phyloP scores from a whole-genome alignment of 2,329 filamentous ascomycete species.

The Trichoderma guizhouense region DNA sequence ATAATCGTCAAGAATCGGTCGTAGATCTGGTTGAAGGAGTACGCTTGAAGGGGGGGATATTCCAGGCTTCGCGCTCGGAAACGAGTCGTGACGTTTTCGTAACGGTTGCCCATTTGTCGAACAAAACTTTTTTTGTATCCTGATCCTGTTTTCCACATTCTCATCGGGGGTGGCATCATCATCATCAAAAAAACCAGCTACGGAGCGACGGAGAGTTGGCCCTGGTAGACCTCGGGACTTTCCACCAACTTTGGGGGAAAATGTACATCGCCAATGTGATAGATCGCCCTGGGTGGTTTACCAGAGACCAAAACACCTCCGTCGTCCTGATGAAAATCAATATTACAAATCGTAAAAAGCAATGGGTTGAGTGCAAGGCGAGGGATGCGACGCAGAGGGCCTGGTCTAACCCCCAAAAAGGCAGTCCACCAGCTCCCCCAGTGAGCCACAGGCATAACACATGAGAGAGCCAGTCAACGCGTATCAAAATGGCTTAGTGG shows the following conservation, averaged over 20 bases:
- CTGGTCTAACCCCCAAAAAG: background rate
- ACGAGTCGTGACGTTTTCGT: constrained; percentile 33
- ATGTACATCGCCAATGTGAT: background rate
- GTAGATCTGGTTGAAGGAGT: constrained; percentile 33
- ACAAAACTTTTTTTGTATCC: constrained; percentile 39
- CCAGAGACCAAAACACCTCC: constrained; percentile 23
- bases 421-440: constrained; percentile 13
- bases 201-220: constrained; percentile 3
- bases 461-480: constrained; percentile 9
- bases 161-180: constrained; percentile 38
- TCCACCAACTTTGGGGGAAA: background rate
- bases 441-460: background rate
- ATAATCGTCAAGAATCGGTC: constrained; percentile 44
- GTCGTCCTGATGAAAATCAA: constrained; percentile 26
- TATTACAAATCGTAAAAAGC: constrained; percentile 39
- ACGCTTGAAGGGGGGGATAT: constrained; percentile 31
- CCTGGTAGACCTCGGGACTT: background rate
- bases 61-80: constrained; percentile 28
- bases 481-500: constrained; percentile 28
- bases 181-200: constrained; percentile 34
- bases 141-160: constrained; percentile 38
- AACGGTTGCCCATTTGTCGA: constrained; percentile 42
- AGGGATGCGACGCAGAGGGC: constrained; percentile 17
- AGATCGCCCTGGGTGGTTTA: background rate
- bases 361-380: constrained; percentile 25